Percentiles rank a stretch among this genome's conserved stretches.
Evolutionary conservation across 108 stramenopile species (phyloP).

Genomic region (Skeletonema marinoi): DNA sequence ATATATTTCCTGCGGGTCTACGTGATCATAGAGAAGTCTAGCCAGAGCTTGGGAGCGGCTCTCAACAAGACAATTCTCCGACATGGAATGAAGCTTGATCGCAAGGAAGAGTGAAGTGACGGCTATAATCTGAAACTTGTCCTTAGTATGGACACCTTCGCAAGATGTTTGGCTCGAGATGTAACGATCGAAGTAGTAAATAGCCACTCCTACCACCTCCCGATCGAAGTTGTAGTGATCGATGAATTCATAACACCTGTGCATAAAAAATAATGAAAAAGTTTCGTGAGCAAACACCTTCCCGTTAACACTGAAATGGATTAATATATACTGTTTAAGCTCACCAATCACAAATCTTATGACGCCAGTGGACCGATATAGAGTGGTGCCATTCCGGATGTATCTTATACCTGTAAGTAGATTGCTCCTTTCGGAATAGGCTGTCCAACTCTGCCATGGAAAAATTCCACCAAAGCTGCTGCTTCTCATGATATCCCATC

Average conservation of each 20-base stretch:
- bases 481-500: not conserved
- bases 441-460: not conserved
- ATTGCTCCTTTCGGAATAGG: not conserved
- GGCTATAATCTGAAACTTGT: conserved; percentile 64
- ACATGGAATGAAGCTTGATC: conserved; percentile 59
- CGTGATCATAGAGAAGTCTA: not conserved
- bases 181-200: conserved; percentile 61
- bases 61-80: not conserved
- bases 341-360: conserved; percentile 65
- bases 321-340: not conserved
- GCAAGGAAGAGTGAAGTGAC: conserved; percentile 72
- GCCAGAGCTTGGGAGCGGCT: not conserved
- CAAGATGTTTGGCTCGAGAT: conserved; percentile 27
- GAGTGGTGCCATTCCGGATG: not conserved
- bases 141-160: conserved; percentile 10
- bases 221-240: conserved; percentile 70
- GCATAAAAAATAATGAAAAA: not conserved
- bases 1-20: conserved; percentile 35
- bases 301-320: not conserved
- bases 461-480: not conserved
- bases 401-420: not conserved
- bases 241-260: conserved; percentile 37
- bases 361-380: conserved; percentile 39
- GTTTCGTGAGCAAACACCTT: not conserved
- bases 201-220: conserved; percentile 62